Conservation (phyloP, 2,329 filamentous ascomycete species). For the Trichoderma sp. region DNA sequence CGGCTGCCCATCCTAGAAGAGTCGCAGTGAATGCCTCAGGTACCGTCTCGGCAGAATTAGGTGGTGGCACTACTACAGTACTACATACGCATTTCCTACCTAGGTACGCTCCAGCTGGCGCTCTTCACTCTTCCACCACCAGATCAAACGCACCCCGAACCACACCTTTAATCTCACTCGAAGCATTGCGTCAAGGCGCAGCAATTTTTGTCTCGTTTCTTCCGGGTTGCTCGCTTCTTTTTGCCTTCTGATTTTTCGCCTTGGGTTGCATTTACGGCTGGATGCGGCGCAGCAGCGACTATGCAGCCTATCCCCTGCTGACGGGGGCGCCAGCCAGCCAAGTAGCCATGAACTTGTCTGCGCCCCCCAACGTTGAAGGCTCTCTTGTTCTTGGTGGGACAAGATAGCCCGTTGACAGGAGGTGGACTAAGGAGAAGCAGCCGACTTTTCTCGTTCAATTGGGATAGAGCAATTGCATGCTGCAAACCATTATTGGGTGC, state of each 20-base stretch:
- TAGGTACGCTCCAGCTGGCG: not conserved
- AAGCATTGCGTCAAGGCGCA: not conserved
- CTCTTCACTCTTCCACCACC: not conserved
- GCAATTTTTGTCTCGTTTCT: not conserved
- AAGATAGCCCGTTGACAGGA: not conserved
- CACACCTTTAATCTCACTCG: not conserved
- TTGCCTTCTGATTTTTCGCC: not conserved
- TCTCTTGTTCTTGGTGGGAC: not conserved
- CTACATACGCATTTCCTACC: too few species aligned
- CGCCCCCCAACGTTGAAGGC: not conserved
- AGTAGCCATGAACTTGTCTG: not conserved
- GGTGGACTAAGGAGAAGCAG: not conserved
- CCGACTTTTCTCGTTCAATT: not conserved
- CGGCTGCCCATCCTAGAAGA: not conserved
- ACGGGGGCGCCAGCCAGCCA: not conserved
- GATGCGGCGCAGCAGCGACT: not conserved
- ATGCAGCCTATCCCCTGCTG: not conserved
- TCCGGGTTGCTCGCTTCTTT: not conserved
- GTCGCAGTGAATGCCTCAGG: not conserved
- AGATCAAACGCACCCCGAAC: not conserved
- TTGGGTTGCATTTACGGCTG: not conserved
- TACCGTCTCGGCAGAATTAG: not conserved
- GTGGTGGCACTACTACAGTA: not conserved
- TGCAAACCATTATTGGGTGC: not conserved
- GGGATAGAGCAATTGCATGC: not conserved